Evolutionary conservation across 441 rosid species (phyloP).

Genomic region (Isatis lusitanica): DNA sequence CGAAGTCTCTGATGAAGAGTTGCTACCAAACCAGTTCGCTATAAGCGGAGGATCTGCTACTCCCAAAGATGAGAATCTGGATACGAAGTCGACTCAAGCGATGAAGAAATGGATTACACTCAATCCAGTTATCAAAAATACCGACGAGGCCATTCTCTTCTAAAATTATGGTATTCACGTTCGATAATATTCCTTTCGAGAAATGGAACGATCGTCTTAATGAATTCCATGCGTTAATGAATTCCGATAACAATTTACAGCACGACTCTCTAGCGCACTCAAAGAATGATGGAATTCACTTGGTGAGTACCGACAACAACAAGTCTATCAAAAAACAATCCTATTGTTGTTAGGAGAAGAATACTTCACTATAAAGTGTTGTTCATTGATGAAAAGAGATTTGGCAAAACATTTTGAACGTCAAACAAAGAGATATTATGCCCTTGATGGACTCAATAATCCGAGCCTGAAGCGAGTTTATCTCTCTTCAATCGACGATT

Average conservation of each 20-base stretch:
- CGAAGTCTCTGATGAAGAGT: too few species aligned
- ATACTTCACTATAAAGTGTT: too few species aligned
- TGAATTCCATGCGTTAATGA: neutral
- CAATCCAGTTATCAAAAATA: too few species aligned
- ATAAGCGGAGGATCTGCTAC: too few species aligned
- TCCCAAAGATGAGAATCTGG: too few species aligned
- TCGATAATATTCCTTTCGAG: too few species aligned
- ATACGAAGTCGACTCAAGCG: too few species aligned
- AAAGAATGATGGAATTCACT: neutral
- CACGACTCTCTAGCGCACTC: neutral
- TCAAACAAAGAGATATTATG: neutral
- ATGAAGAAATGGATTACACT: too few species aligned
- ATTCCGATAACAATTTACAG: neutral
- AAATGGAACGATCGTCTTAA: neutral
- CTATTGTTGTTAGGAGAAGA: neutral
- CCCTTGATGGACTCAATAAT: neutral
- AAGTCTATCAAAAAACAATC: neutral
- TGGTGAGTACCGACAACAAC: neutral
- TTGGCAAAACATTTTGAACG: too few species aligned
- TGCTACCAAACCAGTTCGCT: too few species aligned
- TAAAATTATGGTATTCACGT: too few species aligned
- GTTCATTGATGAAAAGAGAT: neutral
- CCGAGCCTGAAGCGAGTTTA: neutral
- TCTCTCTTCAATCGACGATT: neutral
- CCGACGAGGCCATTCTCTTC: too few species aligned